Evolutionary conservation across 2,329 filamentous ascomycete genomes (phyloP).

Genomic region (Parascedosporium putredinis): DNA sequence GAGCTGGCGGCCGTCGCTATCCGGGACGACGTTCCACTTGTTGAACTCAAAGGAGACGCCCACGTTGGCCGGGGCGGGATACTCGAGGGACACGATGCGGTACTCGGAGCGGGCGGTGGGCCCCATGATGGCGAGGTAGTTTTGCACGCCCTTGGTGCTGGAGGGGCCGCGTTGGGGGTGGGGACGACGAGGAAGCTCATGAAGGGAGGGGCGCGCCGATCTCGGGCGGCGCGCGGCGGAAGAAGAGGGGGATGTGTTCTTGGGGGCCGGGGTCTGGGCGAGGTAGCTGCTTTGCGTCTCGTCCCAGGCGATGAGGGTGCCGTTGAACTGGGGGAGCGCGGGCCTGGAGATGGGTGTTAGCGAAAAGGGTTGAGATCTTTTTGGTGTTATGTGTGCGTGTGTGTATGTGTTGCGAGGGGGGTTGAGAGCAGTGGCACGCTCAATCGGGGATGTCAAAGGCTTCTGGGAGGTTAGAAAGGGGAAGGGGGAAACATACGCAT

Average conservation of each 20-base stretch:
- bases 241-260: background rate
- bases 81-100: background rate
- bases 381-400: background rate
- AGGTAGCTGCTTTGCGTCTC: background rate
- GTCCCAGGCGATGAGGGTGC: background rate
- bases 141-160: background rate
- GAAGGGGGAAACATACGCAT: background rate
- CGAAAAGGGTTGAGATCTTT: background rate
- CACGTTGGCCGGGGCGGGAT: background rate
- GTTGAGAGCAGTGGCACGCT: too few relatives aligned
- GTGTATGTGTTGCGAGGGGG: background rate
- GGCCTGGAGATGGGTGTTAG: too few relatives aligned
- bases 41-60: background rate
- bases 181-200: background rate
- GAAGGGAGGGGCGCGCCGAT: background rate
- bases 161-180: background rate
- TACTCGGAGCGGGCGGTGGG: background rate
- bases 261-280: background rate
- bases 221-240: background rate
- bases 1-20: background rate
- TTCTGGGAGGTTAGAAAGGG: background rate
- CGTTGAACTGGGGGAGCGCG: too few relatives aligned
- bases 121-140: background rate
- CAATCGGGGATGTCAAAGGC: too few relatives aligned
- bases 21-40: background rate